Base-by-base conservation (phyloP, 345 rosid genomes). In the Cardamine occulta region DNA sequence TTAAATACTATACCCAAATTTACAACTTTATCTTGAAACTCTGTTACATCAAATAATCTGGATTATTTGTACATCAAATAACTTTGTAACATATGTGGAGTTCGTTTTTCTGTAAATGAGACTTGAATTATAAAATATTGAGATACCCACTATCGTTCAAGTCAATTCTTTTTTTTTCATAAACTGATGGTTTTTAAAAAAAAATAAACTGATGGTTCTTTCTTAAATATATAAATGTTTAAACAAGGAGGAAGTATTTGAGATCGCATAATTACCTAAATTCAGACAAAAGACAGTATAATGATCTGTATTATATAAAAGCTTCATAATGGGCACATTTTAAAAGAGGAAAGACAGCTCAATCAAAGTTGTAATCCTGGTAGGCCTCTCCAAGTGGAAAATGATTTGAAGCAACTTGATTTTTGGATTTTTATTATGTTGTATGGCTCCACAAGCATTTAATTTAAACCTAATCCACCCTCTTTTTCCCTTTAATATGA, bases 311-410 rank as follows among this genome's bases (percentile, higher is more conserved):
- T 45, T 45, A 14, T 45, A 14, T 12, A 12, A 17, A 73, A 53
- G 63, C 40, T 56, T 65, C 19, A 24, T 34, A 45, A n/a, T 60
- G 21, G 19, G 67, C 28, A 18, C 8, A 67, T 13, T 59, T 59
- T 49, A 12, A 58, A 66, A 52, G 55, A 61, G 28, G 35, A 54
- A 63, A 44, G 52, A 69, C 80, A 76, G 70, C 75, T 62, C 71
- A 62, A 76, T 62, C 60, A 76, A 76, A 54, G 80, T 76, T 76
- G 80, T 70, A 54, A 13, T 59, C 65, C 15, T 53, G 56, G 74
- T 76, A 67, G 79, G 79, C 68, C 79, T 74, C 63, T 54, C 52
- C 32, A 48, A 35, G 62, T 58, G 74, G 31, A 42, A 61, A 28
- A 29, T 67, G 68, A 75, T 67, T 75, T 29, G 62, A 21, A 28